A percentile compares a stretch with the other conserved stretches of the same genome.
These are phyloP conservation scores for Fusarium foetens DNA, from an alignment of 2,329 filamentous ascomycete genomes.

Conservation along the genomic window DNA sequence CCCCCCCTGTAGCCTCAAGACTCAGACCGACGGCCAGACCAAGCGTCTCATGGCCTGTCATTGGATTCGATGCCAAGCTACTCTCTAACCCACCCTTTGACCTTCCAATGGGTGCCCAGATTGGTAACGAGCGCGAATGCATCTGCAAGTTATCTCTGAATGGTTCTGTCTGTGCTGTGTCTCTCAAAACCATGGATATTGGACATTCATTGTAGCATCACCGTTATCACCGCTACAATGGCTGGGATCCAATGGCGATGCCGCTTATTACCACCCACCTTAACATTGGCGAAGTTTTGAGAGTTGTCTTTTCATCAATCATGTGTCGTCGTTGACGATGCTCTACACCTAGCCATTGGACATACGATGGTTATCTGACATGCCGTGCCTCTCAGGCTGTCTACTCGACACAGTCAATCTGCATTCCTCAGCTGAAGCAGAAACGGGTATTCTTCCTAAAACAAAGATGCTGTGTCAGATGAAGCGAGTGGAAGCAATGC, in stretches of 20 bases:
- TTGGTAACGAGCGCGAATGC: slow-evolving; percentile 45
- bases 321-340: slow-evolving; percentile 6
- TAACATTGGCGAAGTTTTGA: neutral
- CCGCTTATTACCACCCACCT: slow-evolving; percentile 15
- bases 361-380: slow-evolving; percentile 9
- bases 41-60: slow-evolving; percentile 9
- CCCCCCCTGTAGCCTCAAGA: slow-evolving; percentile 23
- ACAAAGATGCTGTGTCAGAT: slow-evolving; percentile 12
- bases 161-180: neutral
- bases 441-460: slow-evolving; percentile 16
- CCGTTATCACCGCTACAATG: slow-evolving; percentile 30
- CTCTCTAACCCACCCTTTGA: neutral
- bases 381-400: neutral
- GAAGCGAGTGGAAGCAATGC: slow-evolving; percentile 1
- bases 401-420: slow-evolving; percentile 4
- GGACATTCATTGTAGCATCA: slow-evolving; percentile 28
- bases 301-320: slow-evolving; percentile 3
- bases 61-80: slow-evolving; percentile 26
- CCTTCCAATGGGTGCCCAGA: slow-evolving; percentile 27
- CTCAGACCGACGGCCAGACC: slow-evolving; percentile 31
- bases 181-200: neutral
- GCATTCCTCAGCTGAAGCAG: slow-evolving; percentile 29
- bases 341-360: neutral
- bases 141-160: slow-evolving; percentile 8
- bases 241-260: slow-evolving; percentile 1